Conservation (phyloP, 176 grass and related monocot genomes). For the Lolium perenne region DNA sequence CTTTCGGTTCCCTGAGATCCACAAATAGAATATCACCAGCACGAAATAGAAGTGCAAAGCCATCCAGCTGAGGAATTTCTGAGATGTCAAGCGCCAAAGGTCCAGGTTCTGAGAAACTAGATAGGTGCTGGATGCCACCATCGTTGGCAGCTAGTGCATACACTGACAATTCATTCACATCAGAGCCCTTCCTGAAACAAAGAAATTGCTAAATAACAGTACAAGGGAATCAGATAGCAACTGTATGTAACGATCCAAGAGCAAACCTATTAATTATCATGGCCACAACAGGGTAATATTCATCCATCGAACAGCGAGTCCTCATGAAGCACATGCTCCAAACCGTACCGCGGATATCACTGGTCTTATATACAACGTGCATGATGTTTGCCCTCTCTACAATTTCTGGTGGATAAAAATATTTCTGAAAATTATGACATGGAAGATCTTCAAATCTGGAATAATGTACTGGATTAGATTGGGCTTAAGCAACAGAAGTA, state of each 20-base stretch:
- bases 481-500: conserved; percentile 44
- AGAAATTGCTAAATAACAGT: conserved; percentile 26
- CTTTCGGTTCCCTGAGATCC: conserved; percentile 82
- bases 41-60: conserved; percentile 91
- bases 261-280: conserved; percentile 84
- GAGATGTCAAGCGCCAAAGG: conserved; percentile 79
- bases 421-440: conserved; percentile 99
- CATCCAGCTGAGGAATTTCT: conserved; percentile 80
- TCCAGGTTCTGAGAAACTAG: conserved; percentile 71
- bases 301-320: conserved; percentile 52
- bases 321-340: conserved; percentile 99
- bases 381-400: conserved; percentile 57
- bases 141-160: conserved; percentile 66
- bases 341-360: conserved; percentile 70
- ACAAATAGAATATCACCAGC: conserved; percentile 84
- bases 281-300: conserved; percentile 79
- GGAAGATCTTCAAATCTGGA: conserved; percentile 91
- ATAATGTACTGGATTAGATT: conserved; percentile 84
- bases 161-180: conserved; percentile 76
- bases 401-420: conserved; percentile 93
- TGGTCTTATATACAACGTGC: conserved; percentile 49
- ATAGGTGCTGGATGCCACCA: conserved; percentile 60
- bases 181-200: conserved; percentile 74
- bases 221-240: conserved; percentile 22
- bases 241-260: conserved; percentile 25